These are phyloP conservation scores for Ophiostoma novo-ulmi DNA, from an alignment of 2,329 filamentous ascomycete species.

Conservation along the genomic window DNA sequence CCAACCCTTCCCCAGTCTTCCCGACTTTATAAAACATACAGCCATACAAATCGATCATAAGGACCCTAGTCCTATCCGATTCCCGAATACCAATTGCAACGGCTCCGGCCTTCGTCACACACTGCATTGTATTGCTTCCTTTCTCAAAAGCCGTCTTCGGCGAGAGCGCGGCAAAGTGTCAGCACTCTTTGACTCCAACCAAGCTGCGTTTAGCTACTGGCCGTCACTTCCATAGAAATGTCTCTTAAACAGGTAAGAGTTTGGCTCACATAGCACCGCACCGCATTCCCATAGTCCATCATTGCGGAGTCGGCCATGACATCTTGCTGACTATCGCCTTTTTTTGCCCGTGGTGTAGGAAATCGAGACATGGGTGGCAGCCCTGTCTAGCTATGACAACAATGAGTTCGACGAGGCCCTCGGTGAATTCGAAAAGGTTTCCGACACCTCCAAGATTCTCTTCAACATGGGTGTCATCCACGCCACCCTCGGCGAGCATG, in stretches of 20 bases:
- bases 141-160: not conserved
- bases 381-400: slow-evolving; percentile 87
- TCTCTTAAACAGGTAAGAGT: slow-evolving; percentile 40
- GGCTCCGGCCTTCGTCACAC: not conserved
- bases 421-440: slow-evolving; percentile 75
- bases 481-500: slow-evolving; percentile 91
- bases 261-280: not conserved
- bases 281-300: not conserved
- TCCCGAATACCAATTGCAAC: not conserved
- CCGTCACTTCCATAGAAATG: slow-evolving; percentile 31
- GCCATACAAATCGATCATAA: not conserved
- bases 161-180: not conserved
- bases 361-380: slow-evolving; percentile 97
- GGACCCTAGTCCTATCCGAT: not conserved
- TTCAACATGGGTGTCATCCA: slow-evolving; percentile 99
- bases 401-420: slow-evolving; percentile 93
- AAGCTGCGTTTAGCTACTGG: slow-evolving; percentile 5
- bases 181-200: not conserved
- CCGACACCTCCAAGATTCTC: slow-evolving; percentile 94
- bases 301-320: not conserved
- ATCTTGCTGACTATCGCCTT: not conserved
- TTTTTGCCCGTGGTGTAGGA: slow-evolving; percentile 54
- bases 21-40: not conserved
- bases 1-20: not conserved
- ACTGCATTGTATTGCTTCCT: not conserved